Evolutionary conservation across 1,284 basidiomycete species (phyloP), one percentile per base, ranked within the genome.

Genomic region (Heterobasidion parviporum): DNA sequence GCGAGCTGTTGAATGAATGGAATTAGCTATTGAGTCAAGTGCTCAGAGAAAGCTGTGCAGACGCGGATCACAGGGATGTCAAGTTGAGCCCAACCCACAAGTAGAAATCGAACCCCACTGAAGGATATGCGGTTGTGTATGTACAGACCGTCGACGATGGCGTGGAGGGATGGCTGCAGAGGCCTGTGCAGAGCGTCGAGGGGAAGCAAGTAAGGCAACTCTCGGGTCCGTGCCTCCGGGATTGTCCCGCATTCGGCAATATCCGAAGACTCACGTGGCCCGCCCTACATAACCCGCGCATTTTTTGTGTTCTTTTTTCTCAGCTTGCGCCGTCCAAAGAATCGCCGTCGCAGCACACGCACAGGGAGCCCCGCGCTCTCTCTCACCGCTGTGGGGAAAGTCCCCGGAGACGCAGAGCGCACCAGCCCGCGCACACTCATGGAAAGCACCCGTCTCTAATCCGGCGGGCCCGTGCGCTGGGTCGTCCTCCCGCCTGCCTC

Each of bases 371-470:
- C 57, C 53, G 56, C 56, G 65, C 72, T 74, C 73, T 78, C 72
- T 33, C 59, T 60, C 74, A 65, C 64, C 52, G 84, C 87, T 90
- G 88, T 83, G 87, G 88, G 88, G 86, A 90, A 90, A 90, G 88
- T 90, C 87, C 85, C 88, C 88, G 87, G 87, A 90, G 88, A 81
- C 68, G 78, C 83, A 82, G 83, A 85, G 82, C 63, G 70, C 14
- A 16, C 8, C 55, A 57, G 73, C 77, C 75, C 72, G 70, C 71
- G 72, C 75, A 59, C 61, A 63, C 60, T 74, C 60, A n/a, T 43
- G 87, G 86, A 88, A 86, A 89, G 77, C 85, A 68, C 73, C 83
- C 81, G 75, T 75, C 81, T 76, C 72, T 73, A 88, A 85, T 54
- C 55, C 54, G 61, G 55, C 53, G 36, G 57, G 45, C 20, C 32